Evolutionary conservation across 257 asterid genomes (phyloP), one percentile per base, ranked within the genome.

Genomic region (Solanum lignicaule): DNA sequence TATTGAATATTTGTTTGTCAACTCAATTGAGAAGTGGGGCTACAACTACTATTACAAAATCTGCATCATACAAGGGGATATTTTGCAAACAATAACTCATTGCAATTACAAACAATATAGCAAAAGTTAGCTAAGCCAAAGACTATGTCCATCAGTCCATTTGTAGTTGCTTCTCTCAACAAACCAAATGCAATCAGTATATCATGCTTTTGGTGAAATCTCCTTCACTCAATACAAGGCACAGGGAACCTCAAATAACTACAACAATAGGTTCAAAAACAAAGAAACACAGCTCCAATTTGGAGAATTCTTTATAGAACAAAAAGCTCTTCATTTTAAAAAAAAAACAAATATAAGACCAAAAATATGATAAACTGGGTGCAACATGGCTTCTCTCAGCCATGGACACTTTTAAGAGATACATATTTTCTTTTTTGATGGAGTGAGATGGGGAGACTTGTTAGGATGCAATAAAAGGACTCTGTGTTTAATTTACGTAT

Each of bases 401-500:
- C 87, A 36, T 20, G 13, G 9, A 60, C 75, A 20, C n/a, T 65
- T 52, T 83, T 31, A 32, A 62, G 65, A 48, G 83, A 27, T 60
- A 31, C 65, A 32, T 36, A 69, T 23, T 72, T 25, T 81, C n/a
- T 36, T 60, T 69, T 72, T 87, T 35, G 55, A 23, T 31, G 60
- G 79, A 41, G 48, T 9, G n/a, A 15, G 69, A 29, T 5, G 68
- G 85, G 68, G 55, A 27, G 39, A 43, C 23, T 12, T 29, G 83
- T 27, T 46, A 46, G 68, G 85, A 29, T 81, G 29, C 46, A 41
- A 72, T 60, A 39, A 60, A 52, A 73, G 32, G 66, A 38, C 73
- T 88, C 87, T 62, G 74, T 60, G 86, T 72, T 87, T 85, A 90
- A 90, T 93, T 83, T 92, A 91, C 88, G 87, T 84, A 72, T 87